Conservation (phyloP, 1,284 basidiomycete genomes). For the Cronartium quercuum region DNA sequence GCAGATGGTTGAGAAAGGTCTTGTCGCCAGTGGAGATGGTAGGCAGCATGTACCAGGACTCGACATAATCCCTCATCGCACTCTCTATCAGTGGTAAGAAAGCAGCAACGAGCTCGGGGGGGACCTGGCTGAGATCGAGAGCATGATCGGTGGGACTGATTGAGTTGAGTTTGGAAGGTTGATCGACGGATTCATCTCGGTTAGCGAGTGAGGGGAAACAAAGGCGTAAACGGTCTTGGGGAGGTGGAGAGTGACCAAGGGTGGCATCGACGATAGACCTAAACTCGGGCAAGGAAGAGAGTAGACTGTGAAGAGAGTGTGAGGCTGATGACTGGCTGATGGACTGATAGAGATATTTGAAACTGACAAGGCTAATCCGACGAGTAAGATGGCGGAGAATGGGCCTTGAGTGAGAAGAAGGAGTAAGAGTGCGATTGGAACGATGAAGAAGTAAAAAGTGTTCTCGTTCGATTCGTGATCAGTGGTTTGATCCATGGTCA, state of each 20-base stretch:
- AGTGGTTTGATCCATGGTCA: too few relatives aligned
- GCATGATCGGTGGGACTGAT: background rate
- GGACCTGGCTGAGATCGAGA: slow-evolving; percentile 12
- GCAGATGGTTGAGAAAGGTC: slow-evolving; percentile 22
- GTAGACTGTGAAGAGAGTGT: background rate
- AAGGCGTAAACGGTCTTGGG: slow-evolving; percentile 10
- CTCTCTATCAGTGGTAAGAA: slow-evolving; percentile 20
- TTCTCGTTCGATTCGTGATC: too few relatives aligned
- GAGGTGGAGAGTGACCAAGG: background rate
- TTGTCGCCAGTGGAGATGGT: slow-evolving; percentile 27
- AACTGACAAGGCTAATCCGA: slow-evolving; percentile 26
- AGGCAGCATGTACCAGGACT: slow-evolving; percentile 29
- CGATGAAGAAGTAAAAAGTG: background rate
- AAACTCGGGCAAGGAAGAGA: slow-evolving; percentile 35
- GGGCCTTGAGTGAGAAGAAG: slow-evolving; percentile 25
- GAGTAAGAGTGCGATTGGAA: slow-evolving; percentile 1
- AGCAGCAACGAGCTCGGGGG: background rate
- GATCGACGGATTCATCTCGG: background rate
- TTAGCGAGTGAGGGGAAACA: slow-evolving; percentile 1
- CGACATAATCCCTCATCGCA: slow-evolving; percentile 13
- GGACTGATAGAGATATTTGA: background rate
- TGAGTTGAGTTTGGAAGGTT: background rate
- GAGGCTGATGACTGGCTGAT: background rate
- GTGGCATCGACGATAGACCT: slow-evolving; percentile 23
- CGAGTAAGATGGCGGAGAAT: slow-evolving; percentile 4